These are phyloP conservation scores for Kurtzmaniella quercitrusa DNA, from an alignment of 1,139 yeast genomes.

Conservation along the genomic window DNA sequence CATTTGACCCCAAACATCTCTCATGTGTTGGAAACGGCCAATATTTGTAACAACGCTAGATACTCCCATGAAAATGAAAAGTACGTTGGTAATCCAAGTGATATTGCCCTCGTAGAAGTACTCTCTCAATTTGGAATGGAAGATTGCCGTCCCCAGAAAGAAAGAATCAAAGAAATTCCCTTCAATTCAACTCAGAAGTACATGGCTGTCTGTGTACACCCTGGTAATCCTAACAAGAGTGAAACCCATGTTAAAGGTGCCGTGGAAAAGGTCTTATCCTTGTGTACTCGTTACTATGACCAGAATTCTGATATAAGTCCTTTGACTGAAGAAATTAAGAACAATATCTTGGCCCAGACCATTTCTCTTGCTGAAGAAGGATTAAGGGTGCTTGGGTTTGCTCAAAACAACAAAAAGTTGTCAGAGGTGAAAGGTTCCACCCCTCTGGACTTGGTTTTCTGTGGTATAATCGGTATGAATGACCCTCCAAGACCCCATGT, in stretches of 20 bases:
- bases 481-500: conserved; percentile 95
- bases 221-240: conserved; percentile 51
- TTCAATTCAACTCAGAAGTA: conserved; percentile 81
- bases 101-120: conserved; percentile 80
- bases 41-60: conserved; percentile 76
- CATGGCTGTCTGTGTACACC: conserved; percentile 74
- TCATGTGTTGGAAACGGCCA: conserved; percentile 61
- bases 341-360: conserved; percentile 51
- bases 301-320: conserved; percentile 51
- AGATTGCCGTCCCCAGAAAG: conserved; percentile 59
- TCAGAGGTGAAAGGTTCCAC: conserved; percentile 21
- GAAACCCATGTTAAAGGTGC: conserved; percentile 87
- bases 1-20: conserved; percentile 50
- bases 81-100: conserved; percentile 89
- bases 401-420: conserved; percentile 41
- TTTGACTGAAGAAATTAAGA: conserved; percentile 47
- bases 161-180: conserved; percentile 70
- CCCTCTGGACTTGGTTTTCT: conserved; percentile 62
- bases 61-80: conserved; percentile 66
- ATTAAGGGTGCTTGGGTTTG: conserved; percentile 80
- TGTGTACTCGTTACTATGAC: conserved; percentile 58
- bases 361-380: conserved; percentile 75
- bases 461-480: conserved; percentile 90
- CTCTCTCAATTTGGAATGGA: conserved; percentile 66
- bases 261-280: conserved; percentile 63